Evolutionary conservation across 345 rosid genomes (phyloP).

Genomic region (Linum usitatissimum): DNA sequence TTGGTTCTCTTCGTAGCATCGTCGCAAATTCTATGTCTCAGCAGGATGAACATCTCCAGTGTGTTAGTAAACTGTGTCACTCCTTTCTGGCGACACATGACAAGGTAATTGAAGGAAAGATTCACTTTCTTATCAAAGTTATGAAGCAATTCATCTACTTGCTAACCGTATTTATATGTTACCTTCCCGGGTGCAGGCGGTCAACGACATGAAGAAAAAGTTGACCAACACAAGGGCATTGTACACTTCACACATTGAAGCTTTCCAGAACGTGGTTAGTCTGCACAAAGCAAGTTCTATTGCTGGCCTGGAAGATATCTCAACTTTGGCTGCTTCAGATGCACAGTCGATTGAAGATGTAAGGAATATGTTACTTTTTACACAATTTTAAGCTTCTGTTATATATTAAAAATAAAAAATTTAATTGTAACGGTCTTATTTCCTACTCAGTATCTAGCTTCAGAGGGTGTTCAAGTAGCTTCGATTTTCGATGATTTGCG

Average conservation of each 20-base stretch:
- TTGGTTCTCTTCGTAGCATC: constrained; percentile 45
- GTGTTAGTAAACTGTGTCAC: constrained; percentile 56
- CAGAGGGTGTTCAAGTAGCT: constrained; percentile 44
- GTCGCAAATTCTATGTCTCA: constrained; percentile 53
- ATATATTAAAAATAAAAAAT: too few relatives aligned
- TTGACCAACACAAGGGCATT: constrained; percentile 48
- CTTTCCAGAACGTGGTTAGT: constrained; percentile 78
- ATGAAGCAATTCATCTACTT: background rate
- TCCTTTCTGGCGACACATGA: constrained; percentile 50
- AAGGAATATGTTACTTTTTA: constrained; percentile 3
- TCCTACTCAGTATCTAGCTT: constrained; percentile 49
- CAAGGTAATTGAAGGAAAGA: constrained; percentile 34
- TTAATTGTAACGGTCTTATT: background rate
- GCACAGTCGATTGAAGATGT: constrained; percentile 56
- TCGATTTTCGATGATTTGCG: constrained; percentile 72
- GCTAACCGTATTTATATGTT: background rate
- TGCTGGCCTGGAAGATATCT: constrained; percentile 69
- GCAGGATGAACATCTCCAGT: constrained; percentile 65
- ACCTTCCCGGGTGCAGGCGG: constrained; percentile 31
- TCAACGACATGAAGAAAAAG: constrained; percentile 55
- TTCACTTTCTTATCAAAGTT: background rate
- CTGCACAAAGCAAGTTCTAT: constrained; percentile 73
- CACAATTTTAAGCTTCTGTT: background rate
- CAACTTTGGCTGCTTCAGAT: constrained; percentile 47
- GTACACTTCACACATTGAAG: constrained; percentile 71